Evolutionary conservation across 2,329 filamentous ascomycete genomes (phyloP).

Genomic region (Trichoderma hamatum): DNA sequence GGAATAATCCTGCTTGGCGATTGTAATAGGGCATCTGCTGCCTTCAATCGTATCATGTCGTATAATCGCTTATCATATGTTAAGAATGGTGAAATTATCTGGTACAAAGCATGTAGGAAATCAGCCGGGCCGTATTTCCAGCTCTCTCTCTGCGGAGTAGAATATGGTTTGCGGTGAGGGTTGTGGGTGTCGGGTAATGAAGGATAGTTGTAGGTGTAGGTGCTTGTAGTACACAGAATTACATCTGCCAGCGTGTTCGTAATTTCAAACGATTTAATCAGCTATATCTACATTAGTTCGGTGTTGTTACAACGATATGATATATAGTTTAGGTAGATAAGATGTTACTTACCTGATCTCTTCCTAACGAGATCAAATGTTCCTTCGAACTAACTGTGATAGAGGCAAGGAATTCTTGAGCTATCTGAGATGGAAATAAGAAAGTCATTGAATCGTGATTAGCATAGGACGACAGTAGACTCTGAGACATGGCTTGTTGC

Average conservation of each 20-base stretch:
- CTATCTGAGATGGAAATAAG: constrained; percentile 21
- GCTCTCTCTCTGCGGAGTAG: background rate
- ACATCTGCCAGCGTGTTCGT: constrained; percentile 25
- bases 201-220: constrained; percentile 3
- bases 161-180: background rate
- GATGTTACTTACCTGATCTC: constrained; percentile 14
- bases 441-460: constrained; percentile 22
- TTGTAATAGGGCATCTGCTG: constrained; percentile 12
- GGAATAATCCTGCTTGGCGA: constrained; percentile 20
- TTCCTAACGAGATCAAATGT: constrained; percentile 16
- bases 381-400: constrained; percentile 22
- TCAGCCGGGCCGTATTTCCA: constrained; percentile 23
- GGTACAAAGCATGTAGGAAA: constrained; percentile 20
- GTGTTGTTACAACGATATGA: background rate
- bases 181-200: background rate
- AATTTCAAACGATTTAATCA: constrained; percentile 25
- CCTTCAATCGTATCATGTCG: constrained; percentile 23
- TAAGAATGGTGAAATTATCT: constrained; percentile 21
- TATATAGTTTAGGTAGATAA: too few relatives aligned
- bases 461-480: background rate
- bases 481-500: constrained; percentile 24
- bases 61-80: constrained; percentile 16
- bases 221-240: constrained; percentile 10
- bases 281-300: background rate
- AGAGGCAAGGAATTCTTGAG: constrained; percentile 9